Conservation (phyloP, 177 flowering plant genomes). For the Vitis hybrid region DNA sequence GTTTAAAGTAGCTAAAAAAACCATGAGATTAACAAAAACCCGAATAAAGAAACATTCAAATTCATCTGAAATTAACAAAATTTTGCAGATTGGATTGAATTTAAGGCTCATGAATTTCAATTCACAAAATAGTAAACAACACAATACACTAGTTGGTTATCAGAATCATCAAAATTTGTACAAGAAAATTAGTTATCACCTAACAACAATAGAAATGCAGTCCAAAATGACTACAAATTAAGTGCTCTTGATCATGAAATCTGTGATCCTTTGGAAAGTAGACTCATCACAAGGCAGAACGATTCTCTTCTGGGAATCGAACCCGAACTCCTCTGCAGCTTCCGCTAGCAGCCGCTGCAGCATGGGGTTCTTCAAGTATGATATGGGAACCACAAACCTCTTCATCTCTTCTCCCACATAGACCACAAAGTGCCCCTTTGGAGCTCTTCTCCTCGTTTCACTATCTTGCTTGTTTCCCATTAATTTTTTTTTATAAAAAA, state of each 20-base stretch:
- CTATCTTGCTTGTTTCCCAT: slow-evolving; percentile 27
- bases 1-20: too few relatives aligned
- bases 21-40: too few relatives aligned
- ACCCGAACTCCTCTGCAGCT: slow-evolving; percentile 61
- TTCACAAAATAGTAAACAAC: too few relatives aligned
- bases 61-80: too few relatives aligned
- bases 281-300: slow-evolving; percentile 53
- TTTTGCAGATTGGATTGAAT: too few relatives aligned
- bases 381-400: slow-evolving; percentile 46
- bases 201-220: too few relatives aligned
- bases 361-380: slow-evolving; percentile 39
- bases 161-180: too few relatives aligned
- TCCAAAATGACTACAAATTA: background rate
- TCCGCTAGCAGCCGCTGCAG: slow-evolving; percentile 48
- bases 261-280: slow-evolving; percentile 27
- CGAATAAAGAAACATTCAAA: too few relatives aligned
- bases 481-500: background rate
- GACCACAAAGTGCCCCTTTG: slow-evolving; percentile 68
- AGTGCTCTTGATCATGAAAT: slow-evolving; percentile 8
- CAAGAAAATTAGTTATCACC: too few relatives aligned
- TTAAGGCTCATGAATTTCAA: too few relatives aligned
- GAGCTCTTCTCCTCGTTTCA: slow-evolving; percentile 31
- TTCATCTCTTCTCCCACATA: slow-evolving; percentile 50
- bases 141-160: too few relatives aligned
- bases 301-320: slow-evolving; percentile 28